Conservation (phyloP, 1,284 basidiomycete species). For the Waitea zeae region DNA sequence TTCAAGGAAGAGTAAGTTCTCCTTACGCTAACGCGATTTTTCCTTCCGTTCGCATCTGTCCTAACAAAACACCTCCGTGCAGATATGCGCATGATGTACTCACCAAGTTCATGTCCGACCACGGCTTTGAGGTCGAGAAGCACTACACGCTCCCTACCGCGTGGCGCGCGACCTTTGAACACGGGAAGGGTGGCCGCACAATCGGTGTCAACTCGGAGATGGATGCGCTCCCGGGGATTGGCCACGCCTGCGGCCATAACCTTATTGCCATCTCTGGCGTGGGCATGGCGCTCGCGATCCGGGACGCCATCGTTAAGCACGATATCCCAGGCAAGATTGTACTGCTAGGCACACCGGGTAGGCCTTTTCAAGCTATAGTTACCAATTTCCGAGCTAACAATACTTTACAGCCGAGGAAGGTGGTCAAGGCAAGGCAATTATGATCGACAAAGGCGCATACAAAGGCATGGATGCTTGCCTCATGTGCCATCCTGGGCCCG, state of each 20-base stretch:
- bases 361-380: slow-evolving; percentile 1
- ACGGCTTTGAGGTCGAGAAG: slow-evolving; percentile 40
- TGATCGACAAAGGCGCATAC: slow-evolving; percentile 61
- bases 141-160: slow-evolving; percentile 46
- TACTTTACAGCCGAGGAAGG: slow-evolving; percentile 47
- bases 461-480: slow-evolving; percentile 61
- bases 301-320: slow-evolving; percentile 44
- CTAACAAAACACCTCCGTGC: not conserved
- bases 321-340: slow-evolving; percentile 56
- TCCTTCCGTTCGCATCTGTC: not conserved
- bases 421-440: slow-evolving; percentile 60
- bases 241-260: slow-evolving; percentile 76
- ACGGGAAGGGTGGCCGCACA: slow-evolving; percentile 34
- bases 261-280: slow-evolving; percentile 72
- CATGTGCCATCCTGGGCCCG: slow-evolving; percentile 56
- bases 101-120: slow-evolving; percentile 18
- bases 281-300: slow-evolving; percentile 57
- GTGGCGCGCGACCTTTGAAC: slow-evolving; percentile 45
- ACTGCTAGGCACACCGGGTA: slow-evolving; percentile 74
- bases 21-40: not conserved
- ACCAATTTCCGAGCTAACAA: not conserved
- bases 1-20: slow-evolving; percentile 14
- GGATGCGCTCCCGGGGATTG: slow-evolving; percentile 40
- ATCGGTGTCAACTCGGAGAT: slow-evolving; percentile 66
- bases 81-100: slow-evolving; percentile 20